phyloP scores from a whole-genome alignment of 2,329 filamentous ascomycete genomes.

The Colletotrichum viniferum region DNA sequence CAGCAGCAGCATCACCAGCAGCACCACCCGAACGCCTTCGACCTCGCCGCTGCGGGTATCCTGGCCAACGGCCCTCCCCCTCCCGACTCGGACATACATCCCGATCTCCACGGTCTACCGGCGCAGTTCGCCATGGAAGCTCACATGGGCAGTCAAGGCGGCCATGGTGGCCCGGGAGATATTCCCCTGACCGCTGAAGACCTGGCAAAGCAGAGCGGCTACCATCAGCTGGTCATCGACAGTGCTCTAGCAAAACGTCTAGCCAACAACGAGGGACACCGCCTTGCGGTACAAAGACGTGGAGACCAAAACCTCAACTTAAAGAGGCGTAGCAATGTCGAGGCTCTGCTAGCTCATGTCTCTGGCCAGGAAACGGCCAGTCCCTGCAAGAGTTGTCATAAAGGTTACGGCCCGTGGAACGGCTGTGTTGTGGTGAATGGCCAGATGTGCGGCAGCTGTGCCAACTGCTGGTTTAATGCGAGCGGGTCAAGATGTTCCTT shows the following conservation, averaged over 20 bases:
- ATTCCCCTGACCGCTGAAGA: constrained; percentile 45
- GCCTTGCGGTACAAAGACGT: constrained; percentile 57
- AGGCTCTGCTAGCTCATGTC: constrained; percentile 63
- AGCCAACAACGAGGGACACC: constrained; percentile 51
- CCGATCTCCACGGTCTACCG: constrained; percentile 29
- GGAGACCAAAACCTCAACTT: constrained; percentile 60
- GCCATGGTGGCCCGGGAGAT: neutral
- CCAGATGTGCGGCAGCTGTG: constrained; percentile 65
- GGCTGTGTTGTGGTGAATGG: constrained; percentile 63
- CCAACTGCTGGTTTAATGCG: constrained; percentile 69
- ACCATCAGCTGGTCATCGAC: constrained; percentile 51
- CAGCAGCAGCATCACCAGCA: constrained; percentile 24
- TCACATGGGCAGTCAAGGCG: constrained; percentile 20
- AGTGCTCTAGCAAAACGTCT: constrained; percentile 60
- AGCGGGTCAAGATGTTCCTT: constrained; percentile 65
- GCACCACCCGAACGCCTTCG: constrained; percentile 27
- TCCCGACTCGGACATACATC: constrained; percentile 27
- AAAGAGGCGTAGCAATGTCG: constrained; percentile 62
- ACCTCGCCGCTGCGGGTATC: constrained; percentile 33
- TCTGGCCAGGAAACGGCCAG: constrained; percentile 51
- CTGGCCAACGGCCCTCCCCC: constrained; percentile 31
- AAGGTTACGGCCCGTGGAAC: constrained; percentile 64
- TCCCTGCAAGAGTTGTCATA: constrained; percentile 65
- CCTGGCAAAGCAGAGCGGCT: constrained; percentile 52
- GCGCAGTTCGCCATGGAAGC: constrained; percentile 24